Evolutionary conservation across 192 early-diverging fungal species (phyloP).

Genomic region (Dissophora ornata): DNA sequence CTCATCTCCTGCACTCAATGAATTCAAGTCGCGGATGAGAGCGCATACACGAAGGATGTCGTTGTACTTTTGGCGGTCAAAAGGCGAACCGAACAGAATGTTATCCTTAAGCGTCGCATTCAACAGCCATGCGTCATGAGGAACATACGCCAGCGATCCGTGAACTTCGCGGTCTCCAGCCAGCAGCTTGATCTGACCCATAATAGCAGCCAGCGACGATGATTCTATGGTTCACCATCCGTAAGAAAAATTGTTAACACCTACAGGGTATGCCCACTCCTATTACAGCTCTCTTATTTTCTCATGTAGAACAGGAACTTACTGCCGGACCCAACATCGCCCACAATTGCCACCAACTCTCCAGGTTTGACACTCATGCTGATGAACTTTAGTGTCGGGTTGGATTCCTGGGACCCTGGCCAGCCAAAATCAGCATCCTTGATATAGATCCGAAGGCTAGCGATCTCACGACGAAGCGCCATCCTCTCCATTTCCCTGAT

Average conservation of each 20-base stretch:
- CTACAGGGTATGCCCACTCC: too few species aligned
- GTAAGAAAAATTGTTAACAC: too few species aligned
- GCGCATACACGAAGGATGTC: constrained; percentile 71
- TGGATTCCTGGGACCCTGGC: constrained; percentile 39
- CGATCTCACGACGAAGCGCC: constrained; percentile 38
- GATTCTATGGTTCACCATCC: too few species aligned
- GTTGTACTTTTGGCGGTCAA: constrained; percentile 67
- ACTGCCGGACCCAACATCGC: constrained; percentile 72
- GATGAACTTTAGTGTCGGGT: constrained; percentile 58
- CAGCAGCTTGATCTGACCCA: constrained; percentile 71
- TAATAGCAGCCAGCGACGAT: constrained; percentile 72
- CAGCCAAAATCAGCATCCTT: constrained; percentile 67
- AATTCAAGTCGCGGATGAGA: constrained; percentile 70
- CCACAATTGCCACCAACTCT: constrained; percentile 74
- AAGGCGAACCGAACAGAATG: constrained; percentile 79
- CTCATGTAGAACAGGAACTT: constrained; percentile 15
- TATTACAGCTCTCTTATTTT: too few species aligned
- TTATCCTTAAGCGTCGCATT: constrained; percentile 82
- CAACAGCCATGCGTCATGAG: constrained; percentile 77
- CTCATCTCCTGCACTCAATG: constrained; percentile 70
- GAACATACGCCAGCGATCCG: constrained; percentile 70
- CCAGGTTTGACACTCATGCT: constrained; percentile 62
- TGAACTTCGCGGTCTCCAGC: constrained; percentile 62
- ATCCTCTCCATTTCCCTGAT: constrained; percentile 37
- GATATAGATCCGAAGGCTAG: constrained; percentile 59